Conservation (phyloP, 495 filamentous ascomycete genomes). For the Penicillium canariense region DNA sequence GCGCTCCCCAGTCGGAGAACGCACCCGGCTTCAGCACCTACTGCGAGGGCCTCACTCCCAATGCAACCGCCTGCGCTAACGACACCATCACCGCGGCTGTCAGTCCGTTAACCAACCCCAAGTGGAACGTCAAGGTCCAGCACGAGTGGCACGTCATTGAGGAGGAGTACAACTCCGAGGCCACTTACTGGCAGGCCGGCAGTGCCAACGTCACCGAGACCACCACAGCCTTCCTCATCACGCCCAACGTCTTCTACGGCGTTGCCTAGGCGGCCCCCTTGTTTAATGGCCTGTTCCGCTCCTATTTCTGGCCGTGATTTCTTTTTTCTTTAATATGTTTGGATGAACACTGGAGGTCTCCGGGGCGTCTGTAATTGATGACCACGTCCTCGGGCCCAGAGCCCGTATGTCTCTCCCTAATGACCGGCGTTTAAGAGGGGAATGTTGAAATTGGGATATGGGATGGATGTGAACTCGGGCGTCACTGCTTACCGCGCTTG, state of each 20-base stretch:
- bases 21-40: conserved; percentile 43
- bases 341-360: background rate
- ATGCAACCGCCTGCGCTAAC: conserved; percentile 30
- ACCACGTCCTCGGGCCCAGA: background rate
- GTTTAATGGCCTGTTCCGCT: background rate
- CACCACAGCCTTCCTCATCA: conserved; percentile 13
- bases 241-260: conserved; percentile 16
- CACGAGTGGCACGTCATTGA: conserved; percentile 29
- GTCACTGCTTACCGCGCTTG: conserved; percentile 1
- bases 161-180: conserved; percentile 18
- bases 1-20: conserved; percentile 22
- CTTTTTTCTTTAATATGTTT: background rate
- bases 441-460: background rate
- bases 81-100: conserved; percentile 28
- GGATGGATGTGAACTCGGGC: too few relatives aligned
- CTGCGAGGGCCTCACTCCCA: conserved; percentile 33
- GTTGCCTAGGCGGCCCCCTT: conserved; percentile 13
- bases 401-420: conserved; percentile 3
- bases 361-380: background rate
- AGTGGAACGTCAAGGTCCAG: conserved; percentile 36
- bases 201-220: conserved; percentile 13
- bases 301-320: background rate
- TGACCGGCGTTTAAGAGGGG: conserved; percentile 7
- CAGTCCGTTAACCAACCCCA: conserved; percentile 19
- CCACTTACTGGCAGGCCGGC: conserved; percentile 19